Conservation (phyloP, 345 rosid species). For the Eucalyptus marginata region DNA sequence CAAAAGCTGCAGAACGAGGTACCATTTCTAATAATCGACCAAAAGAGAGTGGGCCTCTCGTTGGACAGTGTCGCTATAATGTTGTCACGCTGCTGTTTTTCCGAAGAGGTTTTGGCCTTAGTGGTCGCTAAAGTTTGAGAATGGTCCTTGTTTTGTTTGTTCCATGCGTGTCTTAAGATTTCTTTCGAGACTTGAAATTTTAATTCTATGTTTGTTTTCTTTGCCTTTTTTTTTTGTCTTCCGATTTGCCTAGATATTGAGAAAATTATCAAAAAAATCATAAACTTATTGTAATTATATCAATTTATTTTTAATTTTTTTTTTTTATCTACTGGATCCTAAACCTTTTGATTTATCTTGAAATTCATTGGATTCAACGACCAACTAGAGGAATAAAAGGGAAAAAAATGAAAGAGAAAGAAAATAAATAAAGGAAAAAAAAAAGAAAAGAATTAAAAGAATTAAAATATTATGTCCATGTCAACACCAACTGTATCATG, state of each 20-base stretch:
- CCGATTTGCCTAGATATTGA: fast-evolving
- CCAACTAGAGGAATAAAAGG: too few species aligned
- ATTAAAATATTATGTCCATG: too few species aligned
- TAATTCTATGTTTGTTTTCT: background rate
- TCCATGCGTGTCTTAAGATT: background rate
- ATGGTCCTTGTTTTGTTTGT: background rate
- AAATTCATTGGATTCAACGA: fast-evolving
- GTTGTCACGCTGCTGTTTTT: background rate
- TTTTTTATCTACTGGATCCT: fast-evolving
- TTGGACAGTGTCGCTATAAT: background rate
- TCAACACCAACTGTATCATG: fast-evolving
- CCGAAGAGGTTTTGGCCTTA: background rate
- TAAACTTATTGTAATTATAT: fast-evolving
- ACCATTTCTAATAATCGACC: background rate
- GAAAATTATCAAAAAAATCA: fast-evolving
- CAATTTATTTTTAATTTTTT: too few species aligned
- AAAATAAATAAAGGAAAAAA: too few species aligned
- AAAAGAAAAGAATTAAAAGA: too few species aligned
- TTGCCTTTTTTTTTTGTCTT: background rate
- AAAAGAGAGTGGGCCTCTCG: background rate
- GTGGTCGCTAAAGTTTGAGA: background rate
- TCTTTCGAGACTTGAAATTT: background rate
- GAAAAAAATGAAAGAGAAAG: too few species aligned
- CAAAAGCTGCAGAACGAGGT: background rate
- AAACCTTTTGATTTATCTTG: fast-evolving